phyloP scores from a whole-genome alignment of 164 flowering plant genomes.

The Amborella trichopoda region DNA sequence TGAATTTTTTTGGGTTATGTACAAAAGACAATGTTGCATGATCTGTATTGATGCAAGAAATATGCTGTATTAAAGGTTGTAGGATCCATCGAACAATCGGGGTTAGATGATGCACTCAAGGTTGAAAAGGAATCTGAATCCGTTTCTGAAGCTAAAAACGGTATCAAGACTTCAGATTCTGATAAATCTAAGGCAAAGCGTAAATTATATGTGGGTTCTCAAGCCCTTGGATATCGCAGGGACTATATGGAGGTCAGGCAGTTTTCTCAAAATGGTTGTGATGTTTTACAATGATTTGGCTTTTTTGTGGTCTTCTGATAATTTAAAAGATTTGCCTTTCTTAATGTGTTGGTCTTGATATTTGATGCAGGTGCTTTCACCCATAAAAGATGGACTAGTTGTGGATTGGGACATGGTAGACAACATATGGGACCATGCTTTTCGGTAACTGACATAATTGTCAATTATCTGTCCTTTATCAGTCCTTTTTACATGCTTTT shows the following conservation, averaged over 20 bases:
- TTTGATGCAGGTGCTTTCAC: slow-evolving; percentile 60
- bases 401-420: slow-evolving; percentile 97
- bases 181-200: slow-evolving; percentile 68
- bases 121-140: slow-evolving; percentile 49
- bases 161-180: slow-evolving; percentile 28
- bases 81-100: slow-evolving; percentile 61
- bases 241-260: slow-evolving; percentile 91
- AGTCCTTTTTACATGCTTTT: no score
- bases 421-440: slow-evolving; percentile 92
- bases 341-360: no score
- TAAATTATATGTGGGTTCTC: slow-evolving; percentile 84
- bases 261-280: no score
- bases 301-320: neutral
- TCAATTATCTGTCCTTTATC: no score
- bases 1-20: no score
- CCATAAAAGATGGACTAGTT: slow-evolving; percentile 76
- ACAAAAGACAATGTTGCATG: neutral
- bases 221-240: slow-evolving; percentile 75
- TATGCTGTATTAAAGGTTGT: slow-evolving; percentile 53
- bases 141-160: slow-evolving; percentile 42
- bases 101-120: slow-evolving; percentile 43
- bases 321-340: neutral
- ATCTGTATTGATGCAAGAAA: neutral
- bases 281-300: neutral
- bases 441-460: no score